Percentiles rank a stretch among this genome's conserved stretches.
Evolutionary conservation across 1,284 basidiomycete genomes (phyloP).

Genomic region (Peniophora sp.): DNA sequence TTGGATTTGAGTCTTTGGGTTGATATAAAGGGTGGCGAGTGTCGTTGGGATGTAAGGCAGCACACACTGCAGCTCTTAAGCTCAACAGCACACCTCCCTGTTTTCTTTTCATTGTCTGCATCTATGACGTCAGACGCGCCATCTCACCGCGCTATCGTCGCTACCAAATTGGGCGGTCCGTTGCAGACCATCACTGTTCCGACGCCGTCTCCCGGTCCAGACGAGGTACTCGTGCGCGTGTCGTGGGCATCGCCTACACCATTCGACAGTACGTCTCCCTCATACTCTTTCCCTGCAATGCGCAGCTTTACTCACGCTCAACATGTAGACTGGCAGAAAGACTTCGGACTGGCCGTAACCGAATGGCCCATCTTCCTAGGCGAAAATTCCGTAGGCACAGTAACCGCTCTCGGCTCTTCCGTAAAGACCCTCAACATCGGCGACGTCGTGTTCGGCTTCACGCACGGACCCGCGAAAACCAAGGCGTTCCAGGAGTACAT

Average conservation of each 20-base stretch:
- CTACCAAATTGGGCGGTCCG: slow-evolving; percentile 15
- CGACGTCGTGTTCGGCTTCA: slow-evolving; percentile 26
- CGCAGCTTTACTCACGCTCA: slow-evolving; percentile 14
- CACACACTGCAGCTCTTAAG: too few species aligned
- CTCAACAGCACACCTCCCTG: too few species aligned
- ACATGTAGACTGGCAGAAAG: neutral
- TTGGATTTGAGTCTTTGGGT: too few species aligned
- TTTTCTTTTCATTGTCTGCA: too few species aligned
- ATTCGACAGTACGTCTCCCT: slow-evolving; percentile 36
- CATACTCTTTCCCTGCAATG: slow-evolving; percentile 24
- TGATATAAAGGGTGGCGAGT: too few species aligned
- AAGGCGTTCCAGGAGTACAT: slow-evolving; percentile 38
- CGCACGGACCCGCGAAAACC: slow-evolving; percentile 18
- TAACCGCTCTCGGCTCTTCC: slow-evolving; percentile 30
- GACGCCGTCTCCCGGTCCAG: slow-evolving; percentile 29
- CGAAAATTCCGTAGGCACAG: slow-evolving; percentile 30
- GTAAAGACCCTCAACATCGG: slow-evolving; percentile 32
- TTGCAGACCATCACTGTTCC: slow-evolving; percentile 19
- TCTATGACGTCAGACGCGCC: neutral
- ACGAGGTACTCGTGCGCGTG: slow-evolving; percentile 38
- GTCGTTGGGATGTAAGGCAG: too few species aligned
- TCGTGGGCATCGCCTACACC: slow-evolving; percentile 34
- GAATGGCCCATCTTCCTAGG: slow-evolving; percentile 23
- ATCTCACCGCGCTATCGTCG: neutral
- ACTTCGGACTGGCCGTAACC: neutral